Evolutionary conservation across 768 basidiomycete genomes (phyloP).

Genomic region (Candolleomyces aberdarensis): DNA sequence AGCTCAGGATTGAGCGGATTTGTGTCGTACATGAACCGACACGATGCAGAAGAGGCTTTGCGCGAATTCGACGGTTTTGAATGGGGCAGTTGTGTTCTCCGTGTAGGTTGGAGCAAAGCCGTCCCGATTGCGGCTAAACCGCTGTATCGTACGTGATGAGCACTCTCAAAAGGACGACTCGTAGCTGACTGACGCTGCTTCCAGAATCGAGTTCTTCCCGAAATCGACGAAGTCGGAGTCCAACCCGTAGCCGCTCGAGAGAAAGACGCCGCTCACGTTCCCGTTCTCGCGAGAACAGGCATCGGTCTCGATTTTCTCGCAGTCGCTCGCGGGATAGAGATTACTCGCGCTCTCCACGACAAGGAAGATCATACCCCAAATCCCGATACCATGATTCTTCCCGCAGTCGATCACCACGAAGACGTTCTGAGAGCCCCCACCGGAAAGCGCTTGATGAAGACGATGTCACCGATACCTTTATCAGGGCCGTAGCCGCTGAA

Average conservation of each 20-base stretch:
- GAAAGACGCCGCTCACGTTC: conserved; percentile 40
- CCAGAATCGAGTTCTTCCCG: background rate
- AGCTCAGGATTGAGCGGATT: conserved; percentile 88
- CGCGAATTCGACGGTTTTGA: conserved; percentile 91
- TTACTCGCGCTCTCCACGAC: conserved; percentile 34
- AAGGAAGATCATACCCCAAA: conserved; percentile 30
- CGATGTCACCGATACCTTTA: conserved; percentile 78
- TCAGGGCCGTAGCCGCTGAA: conserved; percentile 82
- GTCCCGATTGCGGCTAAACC: conserved; percentile 79
- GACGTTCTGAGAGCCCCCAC: conserved; percentile 51
- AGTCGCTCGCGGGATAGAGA: conserved; percentile 42
- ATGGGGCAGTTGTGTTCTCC: conserved; percentile 86
- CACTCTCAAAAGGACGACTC: background rate
- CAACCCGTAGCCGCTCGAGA: conserved; percentile 37
- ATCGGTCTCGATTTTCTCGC: conserved; percentile 42
- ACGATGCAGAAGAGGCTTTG: conserved; percentile 85
- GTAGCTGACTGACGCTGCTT: background rate
- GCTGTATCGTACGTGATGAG: conserved; percentile 62
- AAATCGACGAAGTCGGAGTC: conserved; percentile 19
- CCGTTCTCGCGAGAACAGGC: conserved; percentile 37
- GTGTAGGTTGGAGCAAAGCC: conserved; percentile 97
- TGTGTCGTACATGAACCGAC: conserved; percentile 93
- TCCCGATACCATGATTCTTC: conserved; percentile 32
- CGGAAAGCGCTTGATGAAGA: conserved; percentile 51
- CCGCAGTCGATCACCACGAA: conserved; percentile 46